Base-by-base conservation (phyloP, 176 grass and related monocot genomes). In the Alloteropsis semialata region DNA sequence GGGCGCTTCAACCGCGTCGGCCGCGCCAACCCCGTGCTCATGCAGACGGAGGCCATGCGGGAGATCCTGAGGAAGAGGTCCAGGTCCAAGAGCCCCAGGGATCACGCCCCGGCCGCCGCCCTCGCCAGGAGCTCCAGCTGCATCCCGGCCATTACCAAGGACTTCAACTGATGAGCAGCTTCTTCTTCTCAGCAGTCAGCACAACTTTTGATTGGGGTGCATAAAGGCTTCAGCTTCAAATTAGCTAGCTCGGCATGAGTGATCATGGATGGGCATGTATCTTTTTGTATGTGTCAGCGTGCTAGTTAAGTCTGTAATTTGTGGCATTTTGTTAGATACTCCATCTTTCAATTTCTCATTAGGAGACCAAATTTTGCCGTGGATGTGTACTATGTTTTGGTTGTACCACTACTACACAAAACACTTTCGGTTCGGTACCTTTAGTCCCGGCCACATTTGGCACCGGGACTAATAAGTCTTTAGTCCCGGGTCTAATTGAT, bases 11-110 rank as follows among this genome's bases (percentile, higher is more conserved):
- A 94, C 88, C 56, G 92, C 65, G 15, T 94, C 10, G 92, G 83
- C 0, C 76, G 93, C 46, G 92, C 84, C 25, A 90, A 95, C 53
- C 96, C 96, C 7, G 96, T 98, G 58, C 81, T 98, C 15, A 80
- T 88, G 80, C 96, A 98, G 89, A 90, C 96, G 65, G 87, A 95
- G 74, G 93, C 93, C 78, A 95, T 98, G 96, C 79, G 91, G 65
- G 91, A 93, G 84, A 93, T 98, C 22, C 85, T 94, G 41, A 64
- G 90, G 86, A 98, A 93, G 85, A 87, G 92, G 73, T 73, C 87
- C 36, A 76, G 83, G 67, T 91, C 92, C n/a, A 92, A 33, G 21
- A 92, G 84, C 69, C 92, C 90, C 0, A 84, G 81, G 34, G 92
- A 84, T 3, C 8, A 34, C 57, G 69, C 19, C 6, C 77, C 81